Evolutionary conservation across 768 basidiomycete species (phyloP).

Genomic region (Cubamyces sp.): DNA sequence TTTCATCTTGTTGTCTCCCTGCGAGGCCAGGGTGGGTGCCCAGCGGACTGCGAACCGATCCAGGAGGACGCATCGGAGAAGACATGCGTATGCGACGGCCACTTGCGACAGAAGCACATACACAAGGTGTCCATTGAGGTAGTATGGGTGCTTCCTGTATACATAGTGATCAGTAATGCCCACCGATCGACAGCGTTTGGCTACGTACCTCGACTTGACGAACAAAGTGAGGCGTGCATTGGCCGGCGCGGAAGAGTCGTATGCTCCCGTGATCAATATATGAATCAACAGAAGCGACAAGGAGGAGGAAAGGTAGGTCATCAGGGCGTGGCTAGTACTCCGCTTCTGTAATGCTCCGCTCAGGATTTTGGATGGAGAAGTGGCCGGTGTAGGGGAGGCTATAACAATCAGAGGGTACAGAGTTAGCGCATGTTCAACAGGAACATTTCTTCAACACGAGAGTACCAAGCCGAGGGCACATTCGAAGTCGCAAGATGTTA

Average conservation of each 20-base stretch:
- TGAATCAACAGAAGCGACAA: conserved; percentile 49
- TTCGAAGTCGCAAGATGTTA: no score
- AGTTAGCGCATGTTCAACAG: not conserved
- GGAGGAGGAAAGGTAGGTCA: conserved; percentile 53
- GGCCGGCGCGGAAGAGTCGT: conserved; percentile 36
- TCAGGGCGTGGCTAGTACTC: conserved; percentile 48
- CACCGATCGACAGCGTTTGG: not conserved
- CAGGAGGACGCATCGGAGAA: conserved; percentile 60
- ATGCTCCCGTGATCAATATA: conserved; percentile 40
- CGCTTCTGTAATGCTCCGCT: conserved; percentile 50
- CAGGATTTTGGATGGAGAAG: conserved; percentile 57
- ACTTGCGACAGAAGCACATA: conserved; percentile 62
- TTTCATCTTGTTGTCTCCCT: conserved; percentile 9
- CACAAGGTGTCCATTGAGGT: conserved; percentile 69
- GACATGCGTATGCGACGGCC: conserved; percentile 49
- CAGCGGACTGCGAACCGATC: conserved; percentile 55
- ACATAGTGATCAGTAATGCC: not conserved
- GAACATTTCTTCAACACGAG: not conserved
- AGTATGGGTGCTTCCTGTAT: conserved; percentile 70
- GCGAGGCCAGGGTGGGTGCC: conserved; percentile 21
- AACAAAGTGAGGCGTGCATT: conserved; percentile 58
- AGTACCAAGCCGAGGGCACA: conserved; percentile 22
- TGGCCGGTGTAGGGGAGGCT: conserved; percentile 51
- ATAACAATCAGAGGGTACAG: not conserved
- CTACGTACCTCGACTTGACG: conserved; percentile 64